Base-by-base conservation (phyloP, 371 early-diverging fungal genomes). In the Rhizopus stolonifer region DNA sequence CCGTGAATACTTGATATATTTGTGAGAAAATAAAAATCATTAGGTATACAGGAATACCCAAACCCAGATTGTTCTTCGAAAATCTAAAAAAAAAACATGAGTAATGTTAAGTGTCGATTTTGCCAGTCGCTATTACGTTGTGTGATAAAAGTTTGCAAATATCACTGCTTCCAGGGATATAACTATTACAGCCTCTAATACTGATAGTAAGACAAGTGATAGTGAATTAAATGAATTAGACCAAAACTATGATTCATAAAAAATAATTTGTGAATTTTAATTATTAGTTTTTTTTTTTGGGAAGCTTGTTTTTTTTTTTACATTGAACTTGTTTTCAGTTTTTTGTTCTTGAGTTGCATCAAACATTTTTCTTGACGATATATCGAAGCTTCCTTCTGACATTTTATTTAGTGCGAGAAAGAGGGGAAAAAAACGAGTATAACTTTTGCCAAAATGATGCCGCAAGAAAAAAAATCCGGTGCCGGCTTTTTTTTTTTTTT, bases 1-100 rank as follows among this genome's bases (percentile, higher is more conserved):
- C 75, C 21, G 90, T 60, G 21, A 79, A 72, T 8, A 89, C 73
- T 65, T 86, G 86, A 58, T 87, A 90, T 13, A 92, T 54, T 69
- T 87, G 87, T 8, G 86, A 81, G 46, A 84, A 61, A 49, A 87
- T 83, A 64, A 92, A 92, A 50, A 92, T 88, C 57, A 85, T 79
- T 34, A 89, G 61, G 56, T 92, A 92, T 5, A 87, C 86, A 31
- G 88, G 87, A 32, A 88, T 84, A 40, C 83, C 80, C 21, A 60
- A 45, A 9, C 70, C 69, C 21, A 65, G 45, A 11, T 62, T 61
- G 22, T 58, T 49, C 26, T 51, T 21, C 38, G 54, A 38, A 49
- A 57, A 61, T 21, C 68, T 67, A 58, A 29, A 31, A 56, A 46
- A 32, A 63, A 63, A 1, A 56, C 54, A n/a, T 54, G 46, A 9